Conservation (phyloP, 768 basidiomycete genomes). For the Coprinellus micaceus region DNA sequence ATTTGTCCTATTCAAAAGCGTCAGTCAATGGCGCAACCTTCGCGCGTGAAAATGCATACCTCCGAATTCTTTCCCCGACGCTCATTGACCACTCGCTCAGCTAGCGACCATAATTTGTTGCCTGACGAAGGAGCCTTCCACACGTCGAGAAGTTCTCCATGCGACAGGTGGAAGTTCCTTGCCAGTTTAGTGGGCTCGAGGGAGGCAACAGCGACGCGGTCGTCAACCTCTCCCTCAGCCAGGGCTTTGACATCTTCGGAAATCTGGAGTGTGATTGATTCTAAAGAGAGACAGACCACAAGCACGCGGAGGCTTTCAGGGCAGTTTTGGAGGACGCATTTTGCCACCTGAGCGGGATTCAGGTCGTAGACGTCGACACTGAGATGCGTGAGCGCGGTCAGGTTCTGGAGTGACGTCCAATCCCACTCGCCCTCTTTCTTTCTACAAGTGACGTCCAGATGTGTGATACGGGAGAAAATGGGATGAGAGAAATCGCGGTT, state of each 20-base stretch:
- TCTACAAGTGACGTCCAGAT: neutral
- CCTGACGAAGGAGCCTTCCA: neutral
- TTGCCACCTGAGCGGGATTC: neutral
- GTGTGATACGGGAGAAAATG: neutral
- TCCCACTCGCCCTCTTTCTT: neutral
- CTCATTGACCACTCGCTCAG: neutral
- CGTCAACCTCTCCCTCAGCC: neutral
- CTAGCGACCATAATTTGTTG: neutral
- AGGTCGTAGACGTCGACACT: neutral
- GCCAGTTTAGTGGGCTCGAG: neutral
- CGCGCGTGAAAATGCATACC: too few species aligned
- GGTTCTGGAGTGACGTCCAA: neutral
- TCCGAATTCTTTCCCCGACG: neutral
- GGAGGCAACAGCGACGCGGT: neutral
- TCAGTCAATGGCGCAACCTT: too few species aligned
- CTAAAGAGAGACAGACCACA: neutral
- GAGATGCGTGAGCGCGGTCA: neutral
- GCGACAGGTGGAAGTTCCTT: neutral
- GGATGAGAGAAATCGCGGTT: neutral
- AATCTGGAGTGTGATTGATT: neutral
- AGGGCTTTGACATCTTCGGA: neutral
- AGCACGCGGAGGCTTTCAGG: neutral
- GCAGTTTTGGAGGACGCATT: neutral
- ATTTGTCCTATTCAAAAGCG: too few species aligned
- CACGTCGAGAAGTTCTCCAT: neutral